Percentiles rank a stretch among this genome's conserved stretches.
These are phyloP conservation scores for Vachellia pachyceras DNA, from an alignment of 306 rosid genomes.

Conservation along the genomic window DNA sequence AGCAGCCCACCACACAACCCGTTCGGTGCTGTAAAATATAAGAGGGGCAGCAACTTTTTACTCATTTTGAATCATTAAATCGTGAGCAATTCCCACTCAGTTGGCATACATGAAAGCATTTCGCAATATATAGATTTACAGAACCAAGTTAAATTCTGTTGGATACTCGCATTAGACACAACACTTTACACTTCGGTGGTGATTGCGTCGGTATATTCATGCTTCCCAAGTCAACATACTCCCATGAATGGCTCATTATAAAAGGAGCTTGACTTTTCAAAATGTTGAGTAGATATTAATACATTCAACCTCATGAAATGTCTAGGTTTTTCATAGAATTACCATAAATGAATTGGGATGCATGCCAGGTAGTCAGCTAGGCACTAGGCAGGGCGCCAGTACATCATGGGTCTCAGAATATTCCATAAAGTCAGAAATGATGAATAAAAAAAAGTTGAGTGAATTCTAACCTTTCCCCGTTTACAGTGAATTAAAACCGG, in stretches of 20 bases:
- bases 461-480: constrained; percentile 80
- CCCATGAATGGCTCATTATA: background rate
- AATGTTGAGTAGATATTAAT: background rate
- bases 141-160: background rate
- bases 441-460: background rate
- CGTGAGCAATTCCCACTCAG: background rate
- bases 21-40: constrained; percentile 82
- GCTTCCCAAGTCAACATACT: background rate
- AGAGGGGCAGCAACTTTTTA: constrained; percentile 23
- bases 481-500: constrained; percentile 95
- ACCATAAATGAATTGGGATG: background rate
- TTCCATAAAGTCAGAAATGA: background rate
- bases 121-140: background rate
- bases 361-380: background rate
- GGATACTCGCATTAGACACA: background rate
- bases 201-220: background rate
- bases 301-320: background rate
- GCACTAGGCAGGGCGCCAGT: background rate
- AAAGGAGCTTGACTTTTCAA: background rate
- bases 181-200: background rate
- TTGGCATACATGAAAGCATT: background rate
- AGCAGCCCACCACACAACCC: constrained; percentile 97
- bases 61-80: background rate
- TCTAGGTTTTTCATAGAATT: background rate
- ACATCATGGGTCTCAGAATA: background rate